These are phyloP conservation scores for Tremella yokohamensis DNA, from an alignment of 768 basidiomycete genomes.

Conservation along the genomic window DNA sequence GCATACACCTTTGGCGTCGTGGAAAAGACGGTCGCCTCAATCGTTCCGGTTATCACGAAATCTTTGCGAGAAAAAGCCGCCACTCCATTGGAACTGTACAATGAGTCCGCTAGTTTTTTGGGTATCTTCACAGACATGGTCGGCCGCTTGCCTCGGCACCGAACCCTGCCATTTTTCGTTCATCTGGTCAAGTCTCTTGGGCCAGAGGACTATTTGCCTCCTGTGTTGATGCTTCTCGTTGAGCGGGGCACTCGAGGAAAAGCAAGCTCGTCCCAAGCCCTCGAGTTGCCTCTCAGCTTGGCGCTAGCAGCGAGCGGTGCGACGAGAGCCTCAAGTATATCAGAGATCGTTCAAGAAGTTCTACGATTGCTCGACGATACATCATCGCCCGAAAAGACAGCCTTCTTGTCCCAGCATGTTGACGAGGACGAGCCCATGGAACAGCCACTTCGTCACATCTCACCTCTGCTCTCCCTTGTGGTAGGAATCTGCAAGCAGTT, in stretches of 20 bases:
- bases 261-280: conserved; percentile 57
- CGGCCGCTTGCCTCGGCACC: conserved; percentile 85
- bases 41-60: conserved; percentile 86
- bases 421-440: conserved; percentile 26
- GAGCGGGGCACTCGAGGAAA: conserved; percentile 61
- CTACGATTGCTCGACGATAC: conserved; percentile 56
- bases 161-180: conserved; percentile 87
- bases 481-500: conserved; percentile 56
- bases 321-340: conserved; percentile 54
- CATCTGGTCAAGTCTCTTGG: conserved; percentile 82
- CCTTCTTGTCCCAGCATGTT: conserved; percentile 56
- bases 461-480: conserved; percentile 58
- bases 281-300: conserved; percentile 66
- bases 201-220: conserved; percentile 71
- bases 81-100: conserved; percentile 60
- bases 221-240: conserved; percentile 76
- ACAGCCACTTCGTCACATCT: conserved; percentile 57
- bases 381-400: conserved; percentile 28
- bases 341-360: conserved; percentile 66
- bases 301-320: conserved; percentile 33
- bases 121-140: conserved; percentile 91
- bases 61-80: conserved; percentile 65
- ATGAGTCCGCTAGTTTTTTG: conserved; percentile 57
- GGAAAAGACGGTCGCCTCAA: conserved; percentile 88
- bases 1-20: conserved; percentile 92